Evolutionary conservation across 129 eudicot genomes (phyloP).

Genomic region (Artemisia annua): DNA sequence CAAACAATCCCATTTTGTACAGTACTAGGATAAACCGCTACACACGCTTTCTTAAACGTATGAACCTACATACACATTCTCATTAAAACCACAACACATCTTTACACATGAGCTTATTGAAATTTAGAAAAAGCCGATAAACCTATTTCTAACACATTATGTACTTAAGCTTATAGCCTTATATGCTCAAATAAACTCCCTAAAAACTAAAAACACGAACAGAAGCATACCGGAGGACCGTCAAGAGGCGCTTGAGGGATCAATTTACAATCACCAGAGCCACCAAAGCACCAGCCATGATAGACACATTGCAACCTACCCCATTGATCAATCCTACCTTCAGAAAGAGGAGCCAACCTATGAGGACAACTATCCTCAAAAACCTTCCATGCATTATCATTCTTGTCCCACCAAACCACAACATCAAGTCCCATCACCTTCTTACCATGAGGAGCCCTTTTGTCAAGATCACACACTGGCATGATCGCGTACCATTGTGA

Average conservation of each 20-base stretch:
- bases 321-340: conserved; percentile 91
- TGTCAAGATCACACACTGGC: conserved; percentile 75
- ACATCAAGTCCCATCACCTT: conserved; percentile 74
- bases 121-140: too few relatives aligned
- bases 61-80: not conserved
- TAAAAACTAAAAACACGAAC: too few relatives aligned
- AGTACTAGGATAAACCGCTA: not conserved
- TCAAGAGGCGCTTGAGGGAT: conserved; percentile 92
- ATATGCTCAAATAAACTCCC: too few relatives aligned
- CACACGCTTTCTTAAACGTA: not conserved
- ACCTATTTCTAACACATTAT: too few relatives aligned
- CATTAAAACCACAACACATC: not conserved
- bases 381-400: conserved; percentile 76
- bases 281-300: conserved; percentile 94
- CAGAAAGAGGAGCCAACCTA: conserved; percentile 76
- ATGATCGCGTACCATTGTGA: conserved; percentile 75
- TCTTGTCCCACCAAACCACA: conserved; percentile 87
- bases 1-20: not conserved
- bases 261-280: conserved; percentile 73
- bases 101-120: too few relatives aligned
- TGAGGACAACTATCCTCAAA: conserved; percentile 86
- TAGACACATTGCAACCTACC: conserved; percentile 91
- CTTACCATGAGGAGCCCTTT: conserved; percentile 80
- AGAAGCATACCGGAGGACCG: conserved; percentile 67
- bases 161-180: too few relatives aligned